Evolutionary conservation across 2,329 filamentous ascomycete genomes (phyloP).

Genomic region (Epichloe hybrida): DNA sequence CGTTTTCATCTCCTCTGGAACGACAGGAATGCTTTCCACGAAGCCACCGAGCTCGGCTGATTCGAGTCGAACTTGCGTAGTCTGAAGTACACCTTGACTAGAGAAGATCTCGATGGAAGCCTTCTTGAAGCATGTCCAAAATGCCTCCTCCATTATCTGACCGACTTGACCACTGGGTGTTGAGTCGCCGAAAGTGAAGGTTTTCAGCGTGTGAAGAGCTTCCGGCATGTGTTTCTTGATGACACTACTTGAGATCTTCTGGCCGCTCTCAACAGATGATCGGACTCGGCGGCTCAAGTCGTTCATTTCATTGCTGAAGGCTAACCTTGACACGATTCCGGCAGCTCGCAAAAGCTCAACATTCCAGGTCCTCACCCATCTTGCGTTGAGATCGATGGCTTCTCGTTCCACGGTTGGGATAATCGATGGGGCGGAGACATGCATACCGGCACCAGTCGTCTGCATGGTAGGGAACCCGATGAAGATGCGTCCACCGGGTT

Average conservation of each 20-base stretch:
- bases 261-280: slow-evolving; percentile 28
- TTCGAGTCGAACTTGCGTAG: slow-evolving; percentile 65
- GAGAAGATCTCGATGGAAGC: slow-evolving; percentile 80
- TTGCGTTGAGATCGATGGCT: slow-evolving; percentile 89
- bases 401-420: slow-evolving; percentile 97
- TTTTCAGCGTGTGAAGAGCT: slow-evolving; percentile 70
- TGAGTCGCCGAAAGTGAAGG: slow-evolving; percentile 80
- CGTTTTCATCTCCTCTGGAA: slow-evolving; percentile 63
- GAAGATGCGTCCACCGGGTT: slow-evolving; percentile 72
- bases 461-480: slow-evolving; percentile 97
- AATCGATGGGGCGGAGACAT: slow-evolving; percentile 88
- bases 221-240: slow-evolving; percentile 59
- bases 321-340: slow-evolving; percentile 78
- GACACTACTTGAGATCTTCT: slow-evolving; percentile 47
- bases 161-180: slow-evolving; percentile 78
- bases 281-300: slow-evolving; percentile 52
- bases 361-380: slow-evolving; percentile 93
- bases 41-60: slow-evolving; percentile 56
- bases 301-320: slow-evolving; percentile 77
- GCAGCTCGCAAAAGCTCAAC: slow-evolving; percentile 82
- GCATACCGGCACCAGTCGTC: slow-evolving; percentile 85
- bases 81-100: slow-evolving; percentile 75
- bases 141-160: slow-evolving; percentile 81
- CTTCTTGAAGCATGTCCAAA: slow-evolving; percentile 82
- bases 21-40: slow-evolving; percentile 74